phyloP scores from a whole-genome alignment of 2,329 filamentous ascomycete genomes.

The Sclerotinia glacialis region DNA sequence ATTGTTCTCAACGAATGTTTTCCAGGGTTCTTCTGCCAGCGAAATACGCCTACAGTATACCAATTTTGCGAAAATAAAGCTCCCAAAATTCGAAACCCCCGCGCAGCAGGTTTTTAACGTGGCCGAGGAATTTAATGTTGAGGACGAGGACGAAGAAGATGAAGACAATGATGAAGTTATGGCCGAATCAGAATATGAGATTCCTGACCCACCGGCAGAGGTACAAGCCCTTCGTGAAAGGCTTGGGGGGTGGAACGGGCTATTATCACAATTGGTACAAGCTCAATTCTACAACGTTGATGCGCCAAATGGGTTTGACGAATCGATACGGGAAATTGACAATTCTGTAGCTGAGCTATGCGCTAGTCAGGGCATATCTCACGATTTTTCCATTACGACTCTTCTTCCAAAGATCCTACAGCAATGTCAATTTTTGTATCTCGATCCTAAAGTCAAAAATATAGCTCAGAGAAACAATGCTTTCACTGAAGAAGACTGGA shows the following conservation, averaged over 20 bases:
- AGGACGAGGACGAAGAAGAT: background rate
- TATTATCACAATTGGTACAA: background rate
- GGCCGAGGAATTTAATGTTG: background rate
- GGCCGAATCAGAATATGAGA: background rate
- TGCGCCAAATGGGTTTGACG: background rate
- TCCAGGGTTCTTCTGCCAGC: background rate
- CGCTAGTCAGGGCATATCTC: background rate
- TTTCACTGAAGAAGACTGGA: background rate
- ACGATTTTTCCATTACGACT: background rate
- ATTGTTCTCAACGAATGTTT: background rate
- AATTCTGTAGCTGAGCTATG: background rate
- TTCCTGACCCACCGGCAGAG: background rate
- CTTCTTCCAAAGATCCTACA: background rate
- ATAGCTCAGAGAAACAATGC: background rate
- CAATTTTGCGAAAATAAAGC: background rate
- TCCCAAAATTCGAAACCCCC: background rate
- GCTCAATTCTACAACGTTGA: background rate
- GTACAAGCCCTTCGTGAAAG: background rate
- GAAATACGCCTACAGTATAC: background rate
- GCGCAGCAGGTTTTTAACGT: background rate
- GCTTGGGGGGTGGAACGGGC: background rate
- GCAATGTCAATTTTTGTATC: background rate
- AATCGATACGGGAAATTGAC: background rate
- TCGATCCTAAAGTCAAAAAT: background rate
- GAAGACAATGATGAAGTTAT: background rate